Base-by-base conservation (phyloP, 1,139 yeast species). In the Saccharomycopsis crataegensis region DNA sequence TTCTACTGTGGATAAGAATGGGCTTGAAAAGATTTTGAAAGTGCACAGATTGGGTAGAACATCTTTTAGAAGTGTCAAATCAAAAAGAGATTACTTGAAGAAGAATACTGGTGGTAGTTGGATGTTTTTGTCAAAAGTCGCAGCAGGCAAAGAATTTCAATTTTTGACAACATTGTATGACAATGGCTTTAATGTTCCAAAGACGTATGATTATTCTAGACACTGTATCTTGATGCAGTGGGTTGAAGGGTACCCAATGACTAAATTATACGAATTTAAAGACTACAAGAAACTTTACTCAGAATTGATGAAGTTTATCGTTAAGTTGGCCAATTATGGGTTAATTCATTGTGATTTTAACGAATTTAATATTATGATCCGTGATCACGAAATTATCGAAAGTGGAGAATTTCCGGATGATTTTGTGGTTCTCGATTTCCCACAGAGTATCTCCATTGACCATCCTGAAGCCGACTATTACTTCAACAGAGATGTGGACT, bases 271-370 rank as follows among this genome's bases (percentile, higher is more conserved):
- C 59, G 79, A 80, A 58, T 93, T 87, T 64, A 74, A 76, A 32
- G 78, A 86, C 61, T 79, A 86, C 61, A 80, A 82, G 58, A 77
- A 80, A 59, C 74, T 93, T 51, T 93, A 93, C 67, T 80, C 88
- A 32, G 86, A 90, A 54, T 73, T 94, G 63, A 91, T 93, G 98
- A 73, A 75, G 58, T 91, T 93, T 64, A 83, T 88, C 41, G 95
- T 91, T 14, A 78, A 81, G 59, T 73, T 93, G 57, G 99, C 88
- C 2, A 83, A 86, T 62, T 80, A 84, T 61, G 99, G 99, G 1
- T 75, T 93, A 58, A 91, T 93, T 57, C 99, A 93, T 70, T 91
- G 99, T 75, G 99, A 93, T 73, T 93, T 85, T 69, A 93, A 93
- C 68, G 99, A 93, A 68, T 93, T 93, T 70, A 93, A 93, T 67